These are phyloP conservation scores for Closterium sp. DNA, from an alignment of 139 green algal genomes.

Conservation along the genomic window DNA sequence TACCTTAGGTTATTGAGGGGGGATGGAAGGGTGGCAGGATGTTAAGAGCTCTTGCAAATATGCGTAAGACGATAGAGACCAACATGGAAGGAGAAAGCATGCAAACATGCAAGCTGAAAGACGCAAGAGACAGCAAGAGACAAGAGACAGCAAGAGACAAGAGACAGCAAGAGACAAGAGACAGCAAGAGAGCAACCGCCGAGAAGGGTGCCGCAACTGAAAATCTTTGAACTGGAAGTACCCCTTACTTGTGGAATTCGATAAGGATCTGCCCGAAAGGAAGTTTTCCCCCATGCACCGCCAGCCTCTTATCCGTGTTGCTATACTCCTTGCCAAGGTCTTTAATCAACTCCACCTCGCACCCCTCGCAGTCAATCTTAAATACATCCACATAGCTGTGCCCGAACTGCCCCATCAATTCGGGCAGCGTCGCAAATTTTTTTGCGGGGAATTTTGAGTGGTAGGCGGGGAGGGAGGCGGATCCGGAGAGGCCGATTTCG, in stretches of 20 bases:
- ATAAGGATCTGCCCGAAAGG: background rate
- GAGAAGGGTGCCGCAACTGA: no score
- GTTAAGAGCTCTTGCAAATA: no score
- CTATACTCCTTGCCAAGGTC: background rate
- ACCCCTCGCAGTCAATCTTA: constrained; percentile 8
- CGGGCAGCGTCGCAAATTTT: background rate
- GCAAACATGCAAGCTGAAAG: no score
- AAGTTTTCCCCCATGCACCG: background rate
- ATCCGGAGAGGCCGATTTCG: background rate
- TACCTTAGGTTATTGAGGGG: no score
- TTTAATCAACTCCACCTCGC: background rate
- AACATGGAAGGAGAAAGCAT: no score
- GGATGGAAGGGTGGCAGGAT: no score
- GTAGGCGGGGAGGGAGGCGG: background rate
- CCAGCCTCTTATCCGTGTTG: background rate
- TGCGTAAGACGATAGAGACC: no score
- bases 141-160: no score
- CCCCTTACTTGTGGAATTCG: background rate
- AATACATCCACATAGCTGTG: background rate
- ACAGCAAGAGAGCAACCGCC: no score
- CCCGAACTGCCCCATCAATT: background rate
- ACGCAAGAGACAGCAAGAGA: no score
- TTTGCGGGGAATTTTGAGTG: background rate
- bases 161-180: no score
- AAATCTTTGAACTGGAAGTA: no score